Evolutionary conservation across 306 rosid genomes (phyloP).

Genomic region (Fagus crenata): DNA sequence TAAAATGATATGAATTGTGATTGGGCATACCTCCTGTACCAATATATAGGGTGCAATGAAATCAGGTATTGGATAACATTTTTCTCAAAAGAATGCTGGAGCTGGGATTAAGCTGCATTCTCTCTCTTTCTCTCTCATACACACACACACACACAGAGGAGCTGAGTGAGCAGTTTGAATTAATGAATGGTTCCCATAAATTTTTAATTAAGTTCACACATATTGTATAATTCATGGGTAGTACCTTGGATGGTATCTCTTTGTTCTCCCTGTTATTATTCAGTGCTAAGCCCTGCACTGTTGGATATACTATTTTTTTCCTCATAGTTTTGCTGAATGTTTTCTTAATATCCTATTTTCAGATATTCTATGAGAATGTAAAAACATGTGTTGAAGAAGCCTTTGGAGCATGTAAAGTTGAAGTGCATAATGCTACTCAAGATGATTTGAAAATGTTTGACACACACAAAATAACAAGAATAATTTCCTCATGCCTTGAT

Average conservation of each 20-base stretch:
- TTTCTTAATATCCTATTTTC: slow-evolving; percentile 22
- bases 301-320: not conserved
- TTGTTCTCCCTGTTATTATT: not conserved
- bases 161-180: too few species aligned
- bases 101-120: not conserved
- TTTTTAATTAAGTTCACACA: too few species aligned
- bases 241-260: not conserved
- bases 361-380: slow-evolving; percentile 70
- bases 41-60: not conserved
- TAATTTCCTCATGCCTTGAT: slow-evolving; percentile 50
- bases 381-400: slow-evolving; percentile 54
- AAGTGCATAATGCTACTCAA: slow-evolving; percentile 31
- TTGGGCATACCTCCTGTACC: not conserved
- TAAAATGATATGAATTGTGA: not conserved
- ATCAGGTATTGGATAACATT: not conserved
- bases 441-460: slow-evolving; percentile 36
- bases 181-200: not conserved
- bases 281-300: not conserved
- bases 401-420: slow-evolving; percentile 42
- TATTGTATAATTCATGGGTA: not conserved
- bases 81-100: not conserved
- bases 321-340: not conserved
- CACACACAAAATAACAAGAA: slow-evolving; percentile 28
- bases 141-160: too few species aligned
- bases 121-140: too few species aligned